Evolutionary conservation across 2,329 filamentous ascomycete genomes (phyloP).

Genomic region (Colletotrichum navitas): DNA sequence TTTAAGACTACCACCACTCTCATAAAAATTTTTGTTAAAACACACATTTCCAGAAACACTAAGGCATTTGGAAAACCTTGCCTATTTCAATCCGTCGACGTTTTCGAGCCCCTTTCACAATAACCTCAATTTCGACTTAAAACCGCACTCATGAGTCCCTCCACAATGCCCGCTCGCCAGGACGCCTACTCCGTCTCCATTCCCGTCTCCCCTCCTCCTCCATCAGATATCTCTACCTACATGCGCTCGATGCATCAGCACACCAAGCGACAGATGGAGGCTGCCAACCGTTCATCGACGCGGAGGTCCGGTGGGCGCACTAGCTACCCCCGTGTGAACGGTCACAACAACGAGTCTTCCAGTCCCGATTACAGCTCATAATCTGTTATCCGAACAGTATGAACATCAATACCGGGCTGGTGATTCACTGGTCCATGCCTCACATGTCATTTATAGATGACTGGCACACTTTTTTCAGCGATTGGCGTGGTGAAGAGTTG

Average conservation of each 20-base stretch:
- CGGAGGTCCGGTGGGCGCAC: constrained; percentile 39
- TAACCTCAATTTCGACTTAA: neutral
- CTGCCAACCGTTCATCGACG: constrained; percentile 60
- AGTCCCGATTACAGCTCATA: constrained; percentile 30
- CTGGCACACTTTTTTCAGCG: neutral
- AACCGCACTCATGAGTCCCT: constrained; percentile 33
- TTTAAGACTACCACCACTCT: neutral
- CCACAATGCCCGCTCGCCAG: constrained; percentile 56
- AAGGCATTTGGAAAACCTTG: neutral
- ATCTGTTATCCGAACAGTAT: fast-evolving
- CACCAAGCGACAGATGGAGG: constrained; percentile 75
- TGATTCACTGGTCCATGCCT: neutral
- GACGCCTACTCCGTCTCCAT: constrained; percentile 52
- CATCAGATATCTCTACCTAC: constrained; percentile 67
- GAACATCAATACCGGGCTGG: neutral
- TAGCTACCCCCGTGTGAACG: constrained; percentile 47
- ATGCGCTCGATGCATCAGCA: constrained; percentile 73
- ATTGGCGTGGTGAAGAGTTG: neutral
- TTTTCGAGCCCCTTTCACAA: neutral
- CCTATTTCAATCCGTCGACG: neutral
- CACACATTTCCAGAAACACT: neutral
- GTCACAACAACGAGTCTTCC: constrained; percentile 30
- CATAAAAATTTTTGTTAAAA: neutral
- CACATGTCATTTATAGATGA: too few relatives aligned
- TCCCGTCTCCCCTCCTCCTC: constrained; percentile 54